phyloP scores from a whole-genome alignment of 768 basidiomycete species.

The Antrodiella citrinella region DNA sequence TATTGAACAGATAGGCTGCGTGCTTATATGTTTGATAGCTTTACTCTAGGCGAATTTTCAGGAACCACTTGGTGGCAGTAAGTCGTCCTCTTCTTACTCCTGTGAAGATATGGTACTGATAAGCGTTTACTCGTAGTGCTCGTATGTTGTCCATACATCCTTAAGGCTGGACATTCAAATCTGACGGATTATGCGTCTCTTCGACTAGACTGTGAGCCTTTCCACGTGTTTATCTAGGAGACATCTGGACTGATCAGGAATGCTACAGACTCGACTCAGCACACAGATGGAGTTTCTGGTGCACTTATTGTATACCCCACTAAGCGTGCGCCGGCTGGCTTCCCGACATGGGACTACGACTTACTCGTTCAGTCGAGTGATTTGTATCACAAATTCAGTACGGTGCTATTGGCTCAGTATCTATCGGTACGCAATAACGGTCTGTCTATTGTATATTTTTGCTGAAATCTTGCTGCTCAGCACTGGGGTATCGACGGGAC shows the following conservation, averaged over 20 bases:
- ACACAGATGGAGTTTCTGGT: slow-evolving; percentile 44
- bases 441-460: not conserved
- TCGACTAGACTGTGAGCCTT: not conserved
- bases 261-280: slow-evolving; percentile 21
- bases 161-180: not conserved
- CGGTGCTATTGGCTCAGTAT: slow-evolving; percentile 19
- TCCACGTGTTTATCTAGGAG: not conserved
- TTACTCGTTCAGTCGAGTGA: slow-evolving; percentile 31
- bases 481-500: slow-evolving; percentile 23
- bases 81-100: slow-evolving; percentile 4
- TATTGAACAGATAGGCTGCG: not conserved
- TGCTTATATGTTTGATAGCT: slow-evolving; percentile 19
- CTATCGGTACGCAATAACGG: slow-evolving; percentile 10
- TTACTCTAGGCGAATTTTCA: slow-evolving; percentile 33
- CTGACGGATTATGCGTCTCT: no score
- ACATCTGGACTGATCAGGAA: not conserved
- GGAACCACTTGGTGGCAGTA: slow-evolving; percentile 47
- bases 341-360: slow-evolving; percentile 33
- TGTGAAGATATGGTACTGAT: no score
- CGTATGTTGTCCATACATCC: slow-evolving; percentile 14
- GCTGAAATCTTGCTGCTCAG: no score
- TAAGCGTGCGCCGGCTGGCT: slow-evolving; percentile 21
- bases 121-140: slow-evolving; percentile 15
- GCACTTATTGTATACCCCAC: slow-evolving; percentile 39
- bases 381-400: slow-evolving; percentile 24